Evolutionary conservation across 768 basidiomycete genomes (phyloP).

Genomic region (Clathrus columnatus): DNA sequence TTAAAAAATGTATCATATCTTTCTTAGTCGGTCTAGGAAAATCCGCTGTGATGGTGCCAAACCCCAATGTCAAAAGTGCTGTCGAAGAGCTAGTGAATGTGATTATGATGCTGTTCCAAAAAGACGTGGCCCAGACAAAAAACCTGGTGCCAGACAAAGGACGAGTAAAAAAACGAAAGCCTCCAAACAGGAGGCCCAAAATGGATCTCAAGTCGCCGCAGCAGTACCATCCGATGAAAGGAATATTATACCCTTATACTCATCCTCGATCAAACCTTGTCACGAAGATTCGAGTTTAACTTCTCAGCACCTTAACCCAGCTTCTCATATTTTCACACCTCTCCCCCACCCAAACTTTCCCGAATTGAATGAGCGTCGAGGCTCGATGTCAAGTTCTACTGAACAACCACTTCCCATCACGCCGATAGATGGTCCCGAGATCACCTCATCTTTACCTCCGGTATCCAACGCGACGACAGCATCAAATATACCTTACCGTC

Average conservation of each 20-base stretch:
- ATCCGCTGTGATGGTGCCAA: conserved; percentile 79
- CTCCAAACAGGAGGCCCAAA: conserved; percentile 28
- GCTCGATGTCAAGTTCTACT: not conserved
- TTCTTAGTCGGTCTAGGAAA: conserved; percentile 61
- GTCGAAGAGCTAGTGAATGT: conserved; percentile 47
- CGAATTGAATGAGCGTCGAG: not conserved
- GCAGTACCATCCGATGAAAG: conserved; percentile 15
- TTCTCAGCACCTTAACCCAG: too few species aligned
- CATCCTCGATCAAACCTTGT: not conserved
- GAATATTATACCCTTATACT: too few species aligned
- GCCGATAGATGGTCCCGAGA: not conserved
- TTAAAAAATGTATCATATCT: conserved; percentile 8
- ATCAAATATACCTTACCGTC: not conserved
- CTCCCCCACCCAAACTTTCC: not conserved
- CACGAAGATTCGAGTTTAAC: too few species aligned
- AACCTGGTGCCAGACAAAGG: conserved; percentile 71
- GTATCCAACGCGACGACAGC: not conserved
- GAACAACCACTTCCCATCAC: not conserved
- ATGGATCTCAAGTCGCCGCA: conserved; percentile 18
- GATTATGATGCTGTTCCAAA: conserved; percentile 64
- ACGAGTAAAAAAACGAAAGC: conserved; percentile 19
- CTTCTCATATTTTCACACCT: not conserved
- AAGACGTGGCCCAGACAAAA: conserved; percentile 72
- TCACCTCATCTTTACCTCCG: not conserved
- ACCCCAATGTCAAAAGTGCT: conserved; percentile 68